Evolutionary conservation across 495 filamentous ascomycete genomes (phyloP), one percentile per base, ranked within the genome.

Genomic region (Copromyces sp.): DNA sequence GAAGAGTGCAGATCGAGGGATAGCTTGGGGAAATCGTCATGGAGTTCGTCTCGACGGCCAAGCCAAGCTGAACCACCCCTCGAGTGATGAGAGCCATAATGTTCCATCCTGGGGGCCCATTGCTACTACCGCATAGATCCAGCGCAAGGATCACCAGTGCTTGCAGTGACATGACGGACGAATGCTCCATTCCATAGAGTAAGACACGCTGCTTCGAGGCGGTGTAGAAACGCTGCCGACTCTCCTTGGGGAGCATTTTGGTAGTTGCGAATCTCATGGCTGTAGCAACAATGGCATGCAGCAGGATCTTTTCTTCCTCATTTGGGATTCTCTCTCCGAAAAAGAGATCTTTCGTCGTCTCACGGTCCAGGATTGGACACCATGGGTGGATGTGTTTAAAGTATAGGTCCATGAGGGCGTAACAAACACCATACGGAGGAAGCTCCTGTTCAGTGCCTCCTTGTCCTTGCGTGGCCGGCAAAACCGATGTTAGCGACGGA

Each of bases 361-460:
- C 88, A 3, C 92, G 89, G 80, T 97, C 92, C 20, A 97, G 84
- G 29, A 97, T 95, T 0, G 94, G 94, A 81, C 92, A 96, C 90
- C 93, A 96, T 0, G 92, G 91, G 78, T 96, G 94, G 78, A 97
- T 89, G 74, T 95, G 92, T 75, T 95, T 92, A 80, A 97, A 97
- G 80, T 94, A 97, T 3, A 96, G 84, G 77, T 96, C 92, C 8
- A 92, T 91, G 35, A 97, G 82, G 2, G 91, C 89, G 74, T 93
- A 95, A 8, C 96, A 81, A 24, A 97, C 79, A 80, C 95, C 92
- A 73, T 96, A 94, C 7, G 94, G 93, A 1, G 94, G 94, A 20
- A 96, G 87, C 73, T 94, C 92, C 68, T 92, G 85, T 74, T 94
- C 92, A 6, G 89, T 77, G 9, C 86, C 69, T 68, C 82, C 83